phyloP scores from a whole-genome alignment of 331 rosid genomes.

The Stylosanthes scabra region DNA sequence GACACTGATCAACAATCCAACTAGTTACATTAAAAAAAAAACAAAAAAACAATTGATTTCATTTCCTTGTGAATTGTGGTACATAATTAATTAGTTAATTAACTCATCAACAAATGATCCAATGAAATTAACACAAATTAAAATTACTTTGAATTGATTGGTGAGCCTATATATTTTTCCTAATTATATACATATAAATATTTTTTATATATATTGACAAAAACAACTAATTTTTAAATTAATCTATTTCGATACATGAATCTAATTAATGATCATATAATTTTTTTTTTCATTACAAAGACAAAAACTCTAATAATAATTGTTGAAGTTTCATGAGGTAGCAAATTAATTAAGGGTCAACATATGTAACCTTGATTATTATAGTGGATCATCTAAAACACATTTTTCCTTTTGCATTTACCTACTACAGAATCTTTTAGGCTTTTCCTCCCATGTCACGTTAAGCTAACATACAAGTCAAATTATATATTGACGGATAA shows the following conservation, averaged over 20 bases:
- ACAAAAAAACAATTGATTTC: too few species aligned
- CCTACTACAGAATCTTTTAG: conserved; percentile 30
- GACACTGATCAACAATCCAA: not conserved
- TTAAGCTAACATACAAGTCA: conserved; percentile 32
- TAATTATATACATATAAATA: too few species aligned
- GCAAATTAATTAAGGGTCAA: not conserved
- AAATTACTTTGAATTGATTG: not conserved
- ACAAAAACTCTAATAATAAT: not conserved
- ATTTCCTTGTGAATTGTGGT: too few species aligned
- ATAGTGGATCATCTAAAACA: conserved; percentile 17
- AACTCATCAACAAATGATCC: not conserved
- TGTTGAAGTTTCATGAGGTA: conserved; percentile 3
- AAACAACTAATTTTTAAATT: too few species aligned
- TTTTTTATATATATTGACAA: too few species aligned
- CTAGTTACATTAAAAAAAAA: too few species aligned
- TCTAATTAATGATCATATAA: too few species aligned
- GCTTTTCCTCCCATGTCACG: conserved; percentile 42
- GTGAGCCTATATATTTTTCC: not conserved
- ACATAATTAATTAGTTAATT: not conserved
- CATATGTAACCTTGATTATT: not conserved
- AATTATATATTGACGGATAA: not conserved
- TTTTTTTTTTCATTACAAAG: too few species aligned
- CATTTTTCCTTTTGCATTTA: conserved; percentile 18
- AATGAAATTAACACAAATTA: not conserved
- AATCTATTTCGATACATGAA: too few species aligned